Evolutionary conservation across 345 rosid genomes (phyloP).

Genomic region (Isatis tinctoria): DNA sequence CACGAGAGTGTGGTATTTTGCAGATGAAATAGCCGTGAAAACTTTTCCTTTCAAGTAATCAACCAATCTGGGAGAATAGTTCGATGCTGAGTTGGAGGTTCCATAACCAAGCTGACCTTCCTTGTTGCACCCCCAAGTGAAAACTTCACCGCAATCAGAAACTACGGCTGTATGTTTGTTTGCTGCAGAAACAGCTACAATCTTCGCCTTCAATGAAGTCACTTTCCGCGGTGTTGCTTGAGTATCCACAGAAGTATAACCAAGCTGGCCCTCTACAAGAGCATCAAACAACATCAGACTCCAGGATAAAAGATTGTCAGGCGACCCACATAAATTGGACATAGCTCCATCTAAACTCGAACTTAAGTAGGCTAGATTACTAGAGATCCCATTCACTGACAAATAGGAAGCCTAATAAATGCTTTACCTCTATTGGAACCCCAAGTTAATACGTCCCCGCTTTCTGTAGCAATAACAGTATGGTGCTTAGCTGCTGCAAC

Average conservation of each 20-base stretch:
- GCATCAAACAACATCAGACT: constrained; percentile 23
- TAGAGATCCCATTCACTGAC: background rate
- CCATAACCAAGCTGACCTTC: constrained; percentile 99
- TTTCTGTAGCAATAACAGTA: constrained; percentile 85
- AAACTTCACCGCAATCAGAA: constrained; percentile 87
- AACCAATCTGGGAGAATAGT: constrained; percentile 87
- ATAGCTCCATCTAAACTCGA: background rate
- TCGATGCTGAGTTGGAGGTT: constrained; percentile 96
- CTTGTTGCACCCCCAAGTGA: constrained; percentile 97
- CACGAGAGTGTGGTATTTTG: constrained; percentile 89
- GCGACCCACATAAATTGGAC: background rate
- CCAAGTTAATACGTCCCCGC: constrained; percentile 93
- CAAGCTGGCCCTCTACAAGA: constrained; percentile 94
- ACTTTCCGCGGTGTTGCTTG: constrained; percentile 98
- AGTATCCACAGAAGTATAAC: constrained; percentile 90
- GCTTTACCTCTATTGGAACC: constrained; percentile 94
- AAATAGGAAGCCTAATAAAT: background rate
- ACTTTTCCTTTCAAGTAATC: constrained; percentile 87
- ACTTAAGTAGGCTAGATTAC: background rate
- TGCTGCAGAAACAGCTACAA: constrained; percentile 92
- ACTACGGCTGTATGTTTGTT: constrained; percentile 94
- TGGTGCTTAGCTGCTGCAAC: constrained; percentile 99
- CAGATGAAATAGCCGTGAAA: constrained; percentile 57
- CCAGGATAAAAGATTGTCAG: background rate
- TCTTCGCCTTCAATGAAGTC: constrained; percentile 61